Evolutionary conservation across 176 grass and related monocot genomes (phyloP).

Genomic region (Alloteropsis semialata): DNA sequence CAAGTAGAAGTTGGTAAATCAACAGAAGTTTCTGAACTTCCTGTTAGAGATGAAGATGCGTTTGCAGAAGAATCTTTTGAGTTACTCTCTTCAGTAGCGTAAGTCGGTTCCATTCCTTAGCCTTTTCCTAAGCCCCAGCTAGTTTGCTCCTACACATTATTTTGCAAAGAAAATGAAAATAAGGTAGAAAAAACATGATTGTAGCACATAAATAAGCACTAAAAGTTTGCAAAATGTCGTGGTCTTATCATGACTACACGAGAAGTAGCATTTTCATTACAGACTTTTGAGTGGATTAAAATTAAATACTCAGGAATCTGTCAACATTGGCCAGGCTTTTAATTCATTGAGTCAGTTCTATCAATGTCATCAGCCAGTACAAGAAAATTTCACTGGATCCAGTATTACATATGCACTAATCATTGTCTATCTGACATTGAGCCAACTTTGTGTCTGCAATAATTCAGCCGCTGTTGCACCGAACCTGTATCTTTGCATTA

Average conservation of each 20-base stretch:
- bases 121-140: neutral
- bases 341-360: neutral
- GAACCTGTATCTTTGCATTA: constrained; percentile 15
- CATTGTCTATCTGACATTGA: constrained; percentile 33
- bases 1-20: constrained; percentile 31
- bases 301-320: neutral
- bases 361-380: neutral
- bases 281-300: neutral
- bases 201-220: constrained; percentile 15
- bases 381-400: constrained; percentile 27
- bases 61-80: constrained; percentile 28
- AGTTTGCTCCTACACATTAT: constrained; percentile 26
- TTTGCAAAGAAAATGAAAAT: constrained; percentile 18
- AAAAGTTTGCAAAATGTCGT: neutral
- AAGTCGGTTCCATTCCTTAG: constrained; percentile 27
- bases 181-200: neutral
- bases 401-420: constrained; percentile 10
- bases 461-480: constrained; percentile 41
- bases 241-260: neutral
- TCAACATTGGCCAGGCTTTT: constrained; percentile 2
- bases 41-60: constrained; percentile 31
- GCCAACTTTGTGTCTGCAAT: constrained; percentile 51
- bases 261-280: neutral
- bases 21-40: constrained; percentile 25
- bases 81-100: constrained; percentile 31